These are phyloP conservation scores for Talaromyces marneffei DNA, from an alignment of 2,329 filamentous ascomycete species.

Conservation along the genomic window DNA sequence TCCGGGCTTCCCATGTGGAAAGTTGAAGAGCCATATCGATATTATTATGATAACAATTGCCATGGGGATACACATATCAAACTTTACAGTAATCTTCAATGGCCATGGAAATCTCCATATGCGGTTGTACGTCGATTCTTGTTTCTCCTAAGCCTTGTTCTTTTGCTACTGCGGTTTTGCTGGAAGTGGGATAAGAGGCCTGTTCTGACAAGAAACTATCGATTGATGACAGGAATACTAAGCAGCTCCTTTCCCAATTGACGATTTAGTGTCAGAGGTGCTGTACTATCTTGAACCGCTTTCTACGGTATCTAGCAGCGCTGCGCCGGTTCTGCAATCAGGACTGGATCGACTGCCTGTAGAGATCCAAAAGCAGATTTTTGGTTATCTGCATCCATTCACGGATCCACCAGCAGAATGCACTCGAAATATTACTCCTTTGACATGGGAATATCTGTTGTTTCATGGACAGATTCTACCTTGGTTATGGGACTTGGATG, in stretches of 20 bases:
- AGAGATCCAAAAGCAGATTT: background rate
- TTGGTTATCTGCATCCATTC: background rate
- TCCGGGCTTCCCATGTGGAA: background rate
- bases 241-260: constrained; percentile 1
- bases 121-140: background rate
- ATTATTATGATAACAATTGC: background rate
- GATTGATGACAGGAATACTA: background rate
- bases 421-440: background rate
- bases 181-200: background rate
- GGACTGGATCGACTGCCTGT: background rate
- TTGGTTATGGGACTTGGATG: constrained; percentile 4
- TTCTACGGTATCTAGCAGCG: background rate
- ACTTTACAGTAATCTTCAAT: background rate
- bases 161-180: background rate
- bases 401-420: background rate
- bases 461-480: background rate
- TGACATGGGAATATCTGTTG: background rate
- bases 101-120: constrained; percentile 2
- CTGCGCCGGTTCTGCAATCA: background rate
- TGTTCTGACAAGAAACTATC: background rate
- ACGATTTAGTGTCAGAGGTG: background rate
- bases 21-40: background rate
- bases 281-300: background rate
- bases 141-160: background rate
- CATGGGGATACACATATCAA: background rate